phyloP scores from a whole-genome alignment of 2,329 filamentous ascomycete species.

The Lasiodiplodia sp. region DNA sequence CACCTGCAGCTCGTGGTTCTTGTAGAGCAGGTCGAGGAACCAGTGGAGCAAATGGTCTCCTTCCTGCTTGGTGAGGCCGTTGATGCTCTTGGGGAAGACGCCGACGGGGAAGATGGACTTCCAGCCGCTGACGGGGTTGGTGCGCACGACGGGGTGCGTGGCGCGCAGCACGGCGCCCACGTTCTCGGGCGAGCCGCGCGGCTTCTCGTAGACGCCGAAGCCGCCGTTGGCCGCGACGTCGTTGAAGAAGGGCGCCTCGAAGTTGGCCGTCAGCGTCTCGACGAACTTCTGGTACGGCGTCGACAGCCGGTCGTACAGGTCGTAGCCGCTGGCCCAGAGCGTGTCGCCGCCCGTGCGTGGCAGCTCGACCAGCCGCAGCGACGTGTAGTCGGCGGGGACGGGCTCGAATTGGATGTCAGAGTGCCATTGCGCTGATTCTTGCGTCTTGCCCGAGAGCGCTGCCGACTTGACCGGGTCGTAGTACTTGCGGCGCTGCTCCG shows the following conservation, averaged over 20 bases:
- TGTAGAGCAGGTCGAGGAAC: conserved; percentile 52
- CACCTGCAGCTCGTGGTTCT: conserved; percentile 61
- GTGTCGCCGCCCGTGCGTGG: conserved; percentile 40
- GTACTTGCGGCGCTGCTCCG: conserved; percentile 52
- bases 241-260: conserved; percentile 55
- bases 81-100: conserved; percentile 43
- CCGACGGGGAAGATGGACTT: conserved; percentile 59
- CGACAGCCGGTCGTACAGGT: conserved; percentile 59
- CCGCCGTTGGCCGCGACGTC: conserved; percentile 48
- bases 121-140: conserved; percentile 71
- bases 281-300: conserved; percentile 58
- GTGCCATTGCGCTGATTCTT: conserved; percentile 63
- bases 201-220: conserved; percentile 56
- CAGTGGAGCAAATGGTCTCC: conserved; percentile 51
- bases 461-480: conserved; percentile 47
- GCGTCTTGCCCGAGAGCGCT: conserved; percentile 54
- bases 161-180: conserved; percentile 59
- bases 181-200: conserved; percentile 63
- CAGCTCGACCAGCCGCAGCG: conserved; percentile 45
- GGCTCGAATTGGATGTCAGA: conserved; percentile 52
- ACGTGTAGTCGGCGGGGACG: conserved; percentile 51
- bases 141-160: conserved; percentile 64
- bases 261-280: conserved; percentile 55
- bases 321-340: conserved; percentile 47
- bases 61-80: conserved; percentile 54